Conservation (phyloP, 1,284 basidiomycete genomes). For the Binderoboletus segoi region DNA sequence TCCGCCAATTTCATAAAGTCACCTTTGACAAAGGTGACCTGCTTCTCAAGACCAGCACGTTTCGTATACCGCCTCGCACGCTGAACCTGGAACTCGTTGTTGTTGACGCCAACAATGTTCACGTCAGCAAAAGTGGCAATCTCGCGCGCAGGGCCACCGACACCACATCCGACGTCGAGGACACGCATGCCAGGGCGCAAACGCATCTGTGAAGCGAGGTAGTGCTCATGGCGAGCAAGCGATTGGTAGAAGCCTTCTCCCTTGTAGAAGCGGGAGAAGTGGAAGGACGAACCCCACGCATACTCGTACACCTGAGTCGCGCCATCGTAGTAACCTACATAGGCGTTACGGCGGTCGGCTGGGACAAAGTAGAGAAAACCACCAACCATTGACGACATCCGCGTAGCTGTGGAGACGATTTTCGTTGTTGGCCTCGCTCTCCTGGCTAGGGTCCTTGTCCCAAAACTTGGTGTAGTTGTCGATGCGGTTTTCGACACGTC, state of each 20-base stretch:
- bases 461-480: constrained; percentile 94
- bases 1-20: constrained; percentile 97
- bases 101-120: constrained; percentile 89
- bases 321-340: constrained; percentile 90
- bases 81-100: constrained; percentile 95
- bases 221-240: constrained; percentile 97
- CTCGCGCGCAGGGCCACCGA: constrained; percentile 95
- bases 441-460: constrained; percentile 83
- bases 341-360: background rate
- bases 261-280: constrained; percentile 98
- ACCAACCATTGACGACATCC: constrained; percentile 90
- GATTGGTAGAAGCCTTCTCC: constrained; percentile 87
- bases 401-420: constrained; percentile 86
- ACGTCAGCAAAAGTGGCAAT: constrained; percentile 92
- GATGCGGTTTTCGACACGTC: constrained; percentile 82
- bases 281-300: constrained; percentile 93
- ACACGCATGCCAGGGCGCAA: constrained; percentile 92
- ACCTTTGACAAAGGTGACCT: constrained; percentile 84
- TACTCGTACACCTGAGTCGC: constrained; percentile 98
- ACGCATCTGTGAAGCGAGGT: constrained; percentile 85
- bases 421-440: constrained; percentile 69
- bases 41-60: constrained; percentile 74
- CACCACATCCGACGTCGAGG: constrained; percentile 97
- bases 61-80: constrained; percentile 86
- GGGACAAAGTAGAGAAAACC: background rate